These are phyloP conservation scores for Lepraria neglecta DNA, from an alignment of 495 filamentous ascomycete genomes.

Conservation along the genomic window DNA sequence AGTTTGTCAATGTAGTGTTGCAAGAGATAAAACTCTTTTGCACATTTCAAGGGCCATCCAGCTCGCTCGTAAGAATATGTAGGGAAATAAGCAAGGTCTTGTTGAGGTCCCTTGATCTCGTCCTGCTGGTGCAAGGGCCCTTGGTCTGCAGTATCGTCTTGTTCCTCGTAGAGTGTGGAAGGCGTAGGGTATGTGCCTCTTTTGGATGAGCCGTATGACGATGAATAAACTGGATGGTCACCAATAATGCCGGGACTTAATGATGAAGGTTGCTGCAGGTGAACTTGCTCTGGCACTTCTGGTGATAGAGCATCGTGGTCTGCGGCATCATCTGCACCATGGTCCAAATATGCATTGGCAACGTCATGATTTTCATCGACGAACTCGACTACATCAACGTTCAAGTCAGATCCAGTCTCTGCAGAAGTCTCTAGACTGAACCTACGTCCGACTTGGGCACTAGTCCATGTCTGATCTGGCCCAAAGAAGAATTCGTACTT, in stretches of 20 bases:
- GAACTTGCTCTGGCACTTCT: background rate
- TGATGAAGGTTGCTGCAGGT: background rate
- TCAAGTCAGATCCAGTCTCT: background rate
- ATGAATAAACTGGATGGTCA: background rate
- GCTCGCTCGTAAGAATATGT: background rate
- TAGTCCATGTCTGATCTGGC: constrained; percentile 5
- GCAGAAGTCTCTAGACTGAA: background rate
- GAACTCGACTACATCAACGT: background rate
- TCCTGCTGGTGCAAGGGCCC: too few species aligned
- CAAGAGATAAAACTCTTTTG: constrained; percentile 13
- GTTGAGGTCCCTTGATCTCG: background rate
- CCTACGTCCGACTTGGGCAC: background rate
- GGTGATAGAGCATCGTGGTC: background rate
- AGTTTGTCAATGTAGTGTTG: constrained; percentile 14
- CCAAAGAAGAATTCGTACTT: constrained; percentile 22
- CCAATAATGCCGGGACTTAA: background rate
- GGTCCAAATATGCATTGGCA: background rate
- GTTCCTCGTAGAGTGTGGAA: too few species aligned
- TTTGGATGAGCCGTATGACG: too few species aligned
- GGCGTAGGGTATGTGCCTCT: too few species aligned
- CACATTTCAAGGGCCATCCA: constrained; percentile 6
- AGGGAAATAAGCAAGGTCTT: background rate
- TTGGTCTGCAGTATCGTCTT: too few species aligned
- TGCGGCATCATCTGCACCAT: background rate
- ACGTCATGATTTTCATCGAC: constrained; percentile 1